Percentiles rank a stretch among this genome's conserved stretches.
phyloP scores from a whole-genome alignment of 768 basidiomycete species.

The Macrolepiota dolichaula region DNA sequence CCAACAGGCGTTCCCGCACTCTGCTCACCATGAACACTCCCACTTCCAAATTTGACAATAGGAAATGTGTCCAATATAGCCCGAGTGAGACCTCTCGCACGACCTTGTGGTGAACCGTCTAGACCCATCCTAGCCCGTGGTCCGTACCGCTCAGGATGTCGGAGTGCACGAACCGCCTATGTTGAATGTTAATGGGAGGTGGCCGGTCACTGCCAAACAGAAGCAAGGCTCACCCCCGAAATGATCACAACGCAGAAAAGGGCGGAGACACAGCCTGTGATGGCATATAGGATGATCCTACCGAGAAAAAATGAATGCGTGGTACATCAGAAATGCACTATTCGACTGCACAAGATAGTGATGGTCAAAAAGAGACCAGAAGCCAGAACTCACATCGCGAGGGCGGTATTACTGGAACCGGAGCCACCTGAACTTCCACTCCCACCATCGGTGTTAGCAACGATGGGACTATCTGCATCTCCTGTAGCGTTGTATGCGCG shows the following conservation, averaged over 20 bases:
- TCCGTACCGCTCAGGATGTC: slow-evolving; percentile 91
- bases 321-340: background rate
- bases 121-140: slow-evolving; percentile 49
- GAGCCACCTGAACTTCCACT: slow-evolving; percentile 16
- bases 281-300: slow-evolving; percentile 83
- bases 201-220: no score
- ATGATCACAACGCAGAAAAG: slow-evolving; percentile 84
- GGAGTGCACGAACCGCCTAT: slow-evolving; percentile 78
- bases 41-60: slow-evolving; percentile 74
- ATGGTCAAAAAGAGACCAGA: slow-evolving; percentile 2
- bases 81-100: slow-evolving; percentile 82
- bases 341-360: background rate
- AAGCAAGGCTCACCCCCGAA: slow-evolving; percentile 60
- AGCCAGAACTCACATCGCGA: slow-evolving; percentile 65
- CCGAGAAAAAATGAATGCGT: background rate
- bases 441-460: slow-evolving; percentile 20
- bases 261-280: slow-evolving; percentile 85
- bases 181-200: no score
- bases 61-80: slow-evolving; percentile 97
- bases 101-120: slow-evolving; percentile 49
- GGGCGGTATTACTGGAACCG: slow-evolving; percentile 42
- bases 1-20: background rate
- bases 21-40: background rate
- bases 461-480: slow-evolving; percentile 18
- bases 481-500: slow-evolving; percentile 60